Base-by-base conservation (phyloP, 768 basidiomycete genomes). In the Austroboletus festivus region DNA sequence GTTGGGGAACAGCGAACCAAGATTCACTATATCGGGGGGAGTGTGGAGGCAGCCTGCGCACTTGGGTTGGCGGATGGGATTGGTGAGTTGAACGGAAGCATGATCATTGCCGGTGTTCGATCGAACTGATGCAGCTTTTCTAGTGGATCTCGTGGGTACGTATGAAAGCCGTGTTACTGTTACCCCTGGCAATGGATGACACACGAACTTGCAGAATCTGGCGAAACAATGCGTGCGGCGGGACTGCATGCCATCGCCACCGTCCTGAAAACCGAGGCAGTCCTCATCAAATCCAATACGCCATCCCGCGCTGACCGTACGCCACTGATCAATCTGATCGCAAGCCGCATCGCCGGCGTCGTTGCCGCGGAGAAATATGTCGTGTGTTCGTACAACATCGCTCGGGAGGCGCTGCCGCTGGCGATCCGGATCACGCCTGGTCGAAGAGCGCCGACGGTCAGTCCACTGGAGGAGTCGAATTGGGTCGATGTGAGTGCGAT, bases 141-240 rank as follows among this genome's bases (percentile, higher is more conserved):
- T 59, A 93, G 93, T 99, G 42, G 95, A 99, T 69, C 85, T 99
- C 44, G 64, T 66, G 7, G 64, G 95, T 97, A 53, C 88, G 93
- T 92, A n/a, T n/a, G n/a, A n/a, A n/a, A n/a, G n/a, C n/a, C n/a
- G n/a, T n/a, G n/a, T n/a, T n/a, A n/a, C n/a, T n/a, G n/a, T n/a
- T n/a, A n/a, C n/a, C n/a, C n/a, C n/a, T n/a, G n/a, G n/a, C n/a
- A n/a, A n/a, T n/a, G n/a, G n/a, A n/a, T n/a, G n/a, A n/a, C n/a
- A n/a, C n/a, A n/a, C n/a, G n/a, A n/a, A n/a, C n/a, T n/a, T n/a
- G n/a, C 64, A 94, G 95, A 98, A 71, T 99, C 95, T 16, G 96
- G 96, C 37, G 96, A 99, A 61, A 99, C 96, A 8, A 99, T 99
- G 96, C 90, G 95, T 28, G 96, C 95, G 21, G 94, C 94, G 0